Evolutionary conservation across 441 rosid genomes (phyloP).

Genomic region (Arabidopsis hybrid): DNA sequence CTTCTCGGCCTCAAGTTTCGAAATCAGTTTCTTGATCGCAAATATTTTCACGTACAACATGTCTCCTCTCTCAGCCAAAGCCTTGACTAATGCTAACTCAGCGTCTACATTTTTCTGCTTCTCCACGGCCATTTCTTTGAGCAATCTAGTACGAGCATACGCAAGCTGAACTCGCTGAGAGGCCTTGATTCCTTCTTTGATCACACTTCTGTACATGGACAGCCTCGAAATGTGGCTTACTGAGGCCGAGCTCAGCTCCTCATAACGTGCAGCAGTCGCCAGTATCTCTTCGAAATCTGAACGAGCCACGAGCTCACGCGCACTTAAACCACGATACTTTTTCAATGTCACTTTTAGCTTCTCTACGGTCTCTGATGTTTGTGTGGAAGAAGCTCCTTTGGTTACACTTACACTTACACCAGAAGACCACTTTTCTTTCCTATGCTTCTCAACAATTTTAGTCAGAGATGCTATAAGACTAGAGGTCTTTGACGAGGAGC

Average conservation of each 20-base stretch:
- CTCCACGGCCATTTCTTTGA: neutral
- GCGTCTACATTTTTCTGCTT: conserved; percentile 1
- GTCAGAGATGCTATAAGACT: conserved; percentile 32
- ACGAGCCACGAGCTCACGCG: conserved; percentile 19
- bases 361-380: neutral
- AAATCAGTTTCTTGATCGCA: conserved; percentile 11
- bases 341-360: neutral
- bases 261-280: neutral
- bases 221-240: conserved; percentile 27
- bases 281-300: conserved; percentile 27
- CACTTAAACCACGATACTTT: neutral
- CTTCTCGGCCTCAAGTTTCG: conserved; percentile 34
- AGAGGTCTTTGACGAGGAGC: conserved; percentile 27
- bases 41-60: conserved; percentile 20
- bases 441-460: conserved; percentile 10
- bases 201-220: conserved; percentile 25
- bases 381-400: neutral
- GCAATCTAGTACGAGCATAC: neutral
- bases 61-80: conserved; percentile 34
- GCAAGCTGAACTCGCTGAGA: neutral
- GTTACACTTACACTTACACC: neutral
- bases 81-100: conserved; percentile 10
- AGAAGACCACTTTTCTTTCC: neutral
- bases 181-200: conserved; percentile 14
- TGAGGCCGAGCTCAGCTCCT: conserved; percentile 6